Conservation (phyloP, 768 basidiomycete genomes). For the Hysterangium stoloniferum region DNA sequence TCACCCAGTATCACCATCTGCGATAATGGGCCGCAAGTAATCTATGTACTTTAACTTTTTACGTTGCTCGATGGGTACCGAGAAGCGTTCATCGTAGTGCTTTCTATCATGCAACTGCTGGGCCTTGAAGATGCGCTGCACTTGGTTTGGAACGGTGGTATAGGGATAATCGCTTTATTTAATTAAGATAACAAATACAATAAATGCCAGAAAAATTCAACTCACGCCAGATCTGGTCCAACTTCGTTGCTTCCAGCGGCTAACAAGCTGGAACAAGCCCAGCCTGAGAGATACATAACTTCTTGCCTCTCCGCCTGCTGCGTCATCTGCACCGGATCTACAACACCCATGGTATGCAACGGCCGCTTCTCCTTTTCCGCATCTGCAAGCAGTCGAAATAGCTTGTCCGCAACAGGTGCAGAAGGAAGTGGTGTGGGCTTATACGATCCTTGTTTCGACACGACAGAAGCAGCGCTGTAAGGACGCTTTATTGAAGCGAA, state of each 20-base stretch:
- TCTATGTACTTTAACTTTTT: slow-evolving; percentile 73
- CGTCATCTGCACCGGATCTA: slow-evolving; percentile 92
- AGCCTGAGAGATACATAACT: slow-evolving; percentile 87
- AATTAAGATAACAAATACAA: neutral
- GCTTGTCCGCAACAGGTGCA: slow-evolving; percentile 76
- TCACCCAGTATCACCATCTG: slow-evolving; percentile 91
- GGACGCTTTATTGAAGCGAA: slow-evolving; percentile 69
- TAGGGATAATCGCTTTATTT: slow-evolving; percentile 80
- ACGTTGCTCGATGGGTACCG: slow-evolving; percentile 52
- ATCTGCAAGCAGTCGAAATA: slow-evolving; percentile 59
- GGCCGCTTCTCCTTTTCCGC: slow-evolving; percentile 59
- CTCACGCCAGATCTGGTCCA: slow-evolving; percentile 81
- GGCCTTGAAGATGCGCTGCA: slow-evolving; percentile 83
- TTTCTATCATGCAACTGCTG: slow-evolving; percentile 92
- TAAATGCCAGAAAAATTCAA: neutral
- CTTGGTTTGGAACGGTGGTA: slow-evolving; percentile 93
- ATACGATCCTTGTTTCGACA: slow-evolving; percentile 82
- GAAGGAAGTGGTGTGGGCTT: slow-evolving; percentile 72
- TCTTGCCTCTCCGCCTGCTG: slow-evolving; percentile 87
- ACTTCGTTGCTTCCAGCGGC: slow-evolving; percentile 90
- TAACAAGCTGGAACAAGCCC: slow-evolving; percentile 80
- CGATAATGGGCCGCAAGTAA: slow-evolving; percentile 88
- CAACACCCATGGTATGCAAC: slow-evolving; percentile 86
- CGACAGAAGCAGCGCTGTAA: slow-evolving; percentile 74
- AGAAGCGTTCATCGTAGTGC: slow-evolving; percentile 81